phyloP scores from a whole-genome alignment of 2,329 filamentous ascomycete species.

The Colletotrichum echinochloae region DNA sequence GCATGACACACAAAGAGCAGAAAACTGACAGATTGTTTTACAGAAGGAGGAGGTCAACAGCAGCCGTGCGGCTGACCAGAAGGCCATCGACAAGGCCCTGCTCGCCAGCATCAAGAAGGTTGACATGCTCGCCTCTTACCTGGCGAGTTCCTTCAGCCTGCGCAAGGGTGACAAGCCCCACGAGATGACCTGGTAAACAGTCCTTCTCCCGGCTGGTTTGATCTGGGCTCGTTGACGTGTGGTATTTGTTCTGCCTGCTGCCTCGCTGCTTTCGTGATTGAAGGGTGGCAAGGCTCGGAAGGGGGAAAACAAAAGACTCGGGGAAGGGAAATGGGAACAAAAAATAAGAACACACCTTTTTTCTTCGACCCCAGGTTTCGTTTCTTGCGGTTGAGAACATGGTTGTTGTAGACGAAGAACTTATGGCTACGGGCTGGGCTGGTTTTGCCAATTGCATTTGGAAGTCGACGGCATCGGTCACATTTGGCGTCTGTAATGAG shows the following conservation, averaged over 20 bases:
- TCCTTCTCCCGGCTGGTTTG: conserved; percentile 21
- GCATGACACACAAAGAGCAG: not conserved
- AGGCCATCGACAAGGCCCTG: conserved; percentile 97
- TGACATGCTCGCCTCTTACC: conserved; percentile 92
- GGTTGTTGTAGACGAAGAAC: conserved; percentile 41
- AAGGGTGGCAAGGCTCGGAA: conserved; percentile 30
- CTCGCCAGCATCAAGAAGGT: conserved; percentile 98
- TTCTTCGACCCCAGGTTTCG: conserved; percentile 30
- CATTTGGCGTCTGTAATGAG: conserved; percentile 76
- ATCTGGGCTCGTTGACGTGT: conserved; percentile 25
- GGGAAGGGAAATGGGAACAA: conserved; percentile 24
- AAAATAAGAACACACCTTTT: conserved; percentile 24
- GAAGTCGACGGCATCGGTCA: conserved; percentile 74
- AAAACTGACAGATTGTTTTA: conserved; percentile 48
- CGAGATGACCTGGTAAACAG: conserved; percentile 97
- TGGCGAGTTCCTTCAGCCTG: conserved; percentile 96
- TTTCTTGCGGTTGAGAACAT: conserved; percentile 25
- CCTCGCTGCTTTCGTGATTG: conserved; percentile 17
- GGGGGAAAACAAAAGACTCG: conserved; percentile 20
- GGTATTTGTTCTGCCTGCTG: conserved; percentile 24
- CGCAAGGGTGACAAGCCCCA: conserved; percentile 99
- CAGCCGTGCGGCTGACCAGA: conserved; percentile 96
- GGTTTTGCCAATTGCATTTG: conserved; percentile 75
- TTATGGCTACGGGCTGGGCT: conserved; percentile 54
- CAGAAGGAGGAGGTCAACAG: conserved; percentile 98